Conservation (phyloP, 192 early-diverging fungal species). For the Borealophlyctis nickersoniae region DNA sequence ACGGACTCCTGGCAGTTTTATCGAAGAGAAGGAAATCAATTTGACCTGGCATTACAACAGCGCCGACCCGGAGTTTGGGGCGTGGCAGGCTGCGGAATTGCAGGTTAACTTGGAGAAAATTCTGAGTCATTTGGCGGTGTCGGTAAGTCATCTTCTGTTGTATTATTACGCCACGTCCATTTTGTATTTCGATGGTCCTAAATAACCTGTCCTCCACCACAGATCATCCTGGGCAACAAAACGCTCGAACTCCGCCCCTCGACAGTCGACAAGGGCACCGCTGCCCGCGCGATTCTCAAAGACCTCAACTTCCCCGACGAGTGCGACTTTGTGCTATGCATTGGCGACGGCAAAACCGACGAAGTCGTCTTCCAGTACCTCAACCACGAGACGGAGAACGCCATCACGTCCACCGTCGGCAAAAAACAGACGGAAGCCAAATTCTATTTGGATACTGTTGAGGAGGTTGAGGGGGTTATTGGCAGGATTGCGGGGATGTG, state of each 20-base stretch:
- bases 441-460: constrained; percentile 72
- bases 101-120: constrained; percentile 96
- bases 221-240: constrained; percentile 94
- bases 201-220: background rate
- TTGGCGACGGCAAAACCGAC: constrained; percentile 96
- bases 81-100: constrained; percentile 97
- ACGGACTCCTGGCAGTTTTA: constrained; percentile 93
- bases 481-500: constrained; percentile 9
- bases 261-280: constrained; percentile 87
- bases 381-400: constrained; percentile 35
- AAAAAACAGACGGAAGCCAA: constrained; percentile 94
- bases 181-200: background rate
- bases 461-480: constrained; percentile 42
- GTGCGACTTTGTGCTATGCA: constrained; percentile 71
- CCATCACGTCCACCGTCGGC: constrained; percentile 88
- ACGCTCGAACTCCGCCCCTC: constrained; percentile 94
- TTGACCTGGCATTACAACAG: constrained; percentile 98
- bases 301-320: constrained; percentile 55
- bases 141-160: constrained; percentile 44
- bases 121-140: constrained; percentile 86
- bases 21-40: constrained; percentile 99
- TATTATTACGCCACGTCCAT: constrained; percentile 1
- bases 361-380: constrained; percentile 82
- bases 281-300: constrained; percentile 80
- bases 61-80: constrained; percentile 83